phyloP scores from a whole-genome alignment of 768 basidiomycete species.

The Candolleomyces aberdarensis region DNA sequence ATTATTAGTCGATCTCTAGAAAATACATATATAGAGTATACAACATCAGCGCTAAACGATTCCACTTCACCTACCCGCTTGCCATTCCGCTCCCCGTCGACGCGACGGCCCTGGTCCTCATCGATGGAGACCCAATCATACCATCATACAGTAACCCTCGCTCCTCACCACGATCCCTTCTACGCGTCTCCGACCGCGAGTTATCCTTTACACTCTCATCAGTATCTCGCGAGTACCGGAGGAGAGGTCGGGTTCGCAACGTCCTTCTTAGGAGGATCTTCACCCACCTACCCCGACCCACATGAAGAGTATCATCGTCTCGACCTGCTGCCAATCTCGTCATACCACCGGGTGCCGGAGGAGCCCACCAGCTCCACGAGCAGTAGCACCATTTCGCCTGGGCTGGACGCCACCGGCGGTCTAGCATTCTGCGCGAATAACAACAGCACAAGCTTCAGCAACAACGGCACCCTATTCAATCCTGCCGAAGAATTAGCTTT shows the following conservation, averaged over 20 bases:
- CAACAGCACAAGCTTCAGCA: constrained; percentile 6
- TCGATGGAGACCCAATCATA: constrained; percentile 34
- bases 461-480: constrained; percentile 17
- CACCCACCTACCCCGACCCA: constrained; percentile 32
- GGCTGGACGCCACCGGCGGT: constrained; percentile 39
- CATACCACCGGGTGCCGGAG: background rate
- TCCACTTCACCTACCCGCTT: constrained; percentile 30
- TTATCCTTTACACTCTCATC: constrained; percentile 23
- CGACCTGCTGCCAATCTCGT: constrained; percentile 7
- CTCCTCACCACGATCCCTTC: constrained; percentile 25
- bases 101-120: constrained; percentile 15
- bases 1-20: constrained; percentile 29
- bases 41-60: constrained; percentile 30
- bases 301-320: constrained; percentile 35
- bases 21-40: constrained; percentile 32
- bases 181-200: constrained; percentile 17
- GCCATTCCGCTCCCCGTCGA: constrained; percentile 8
- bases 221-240: constrained; percentile 30
- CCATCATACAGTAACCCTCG: constrained; percentile 19
- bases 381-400: constrained; percentile 14
- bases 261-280: constrained; percentile 53
- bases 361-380: background rate
- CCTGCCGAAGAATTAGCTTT: constrained; percentile 39
- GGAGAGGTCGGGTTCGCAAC: constrained; percentile 26
- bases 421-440: constrained; percentile 39